Conservation (phyloP, 306 rosid species). For the Dicorynia guianensis region DNA sequence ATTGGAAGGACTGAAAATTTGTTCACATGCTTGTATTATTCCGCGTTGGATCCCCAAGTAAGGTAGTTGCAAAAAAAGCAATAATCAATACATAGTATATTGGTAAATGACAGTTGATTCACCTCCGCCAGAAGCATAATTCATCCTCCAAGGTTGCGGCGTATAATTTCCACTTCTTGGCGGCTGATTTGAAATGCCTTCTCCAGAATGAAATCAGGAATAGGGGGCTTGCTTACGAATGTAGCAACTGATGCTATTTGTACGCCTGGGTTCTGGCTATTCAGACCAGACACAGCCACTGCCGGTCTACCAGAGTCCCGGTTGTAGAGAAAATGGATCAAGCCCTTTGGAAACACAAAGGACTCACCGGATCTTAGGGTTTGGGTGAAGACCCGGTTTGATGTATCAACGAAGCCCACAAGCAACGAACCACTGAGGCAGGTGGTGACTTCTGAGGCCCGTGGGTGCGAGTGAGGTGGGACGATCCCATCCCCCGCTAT, state of each 20-base stretch:
- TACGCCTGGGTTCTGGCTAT: constrained; percentile 74
- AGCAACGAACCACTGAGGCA: constrained; percentile 59
- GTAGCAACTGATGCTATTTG: constrained; percentile 57
- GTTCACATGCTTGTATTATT: no score
- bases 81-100: constrained; percentile 21
- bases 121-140: background rate
- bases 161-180: constrained; percentile 49
- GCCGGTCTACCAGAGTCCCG: constrained; percentile 41
- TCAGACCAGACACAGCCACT: constrained; percentile 61
- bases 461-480: constrained; percentile 70
- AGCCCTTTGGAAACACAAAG: constrained; percentile 70
- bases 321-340: constrained; percentile 70
- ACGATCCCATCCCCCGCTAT: constrained; percentile 40
- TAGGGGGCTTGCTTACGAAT: constrained; percentile 54
- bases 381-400: constrained; percentile 41
- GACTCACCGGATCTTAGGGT: constrained; percentile 62
- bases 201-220: constrained; percentile 41
- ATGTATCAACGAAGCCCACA: constrained; percentile 68
- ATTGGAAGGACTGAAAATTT: no score
- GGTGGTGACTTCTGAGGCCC: constrained; percentile 72
- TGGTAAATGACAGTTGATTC: background rate
- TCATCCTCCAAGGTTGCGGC: constrained; percentile 57
- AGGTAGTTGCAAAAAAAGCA: background rate
- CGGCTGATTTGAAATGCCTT: constrained; percentile 55
- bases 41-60: constrained; percentile 22